phyloP scores from a whole-genome alignment of 2,329 filamentous ascomycete species.

The Botryotinia calthae region DNA sequence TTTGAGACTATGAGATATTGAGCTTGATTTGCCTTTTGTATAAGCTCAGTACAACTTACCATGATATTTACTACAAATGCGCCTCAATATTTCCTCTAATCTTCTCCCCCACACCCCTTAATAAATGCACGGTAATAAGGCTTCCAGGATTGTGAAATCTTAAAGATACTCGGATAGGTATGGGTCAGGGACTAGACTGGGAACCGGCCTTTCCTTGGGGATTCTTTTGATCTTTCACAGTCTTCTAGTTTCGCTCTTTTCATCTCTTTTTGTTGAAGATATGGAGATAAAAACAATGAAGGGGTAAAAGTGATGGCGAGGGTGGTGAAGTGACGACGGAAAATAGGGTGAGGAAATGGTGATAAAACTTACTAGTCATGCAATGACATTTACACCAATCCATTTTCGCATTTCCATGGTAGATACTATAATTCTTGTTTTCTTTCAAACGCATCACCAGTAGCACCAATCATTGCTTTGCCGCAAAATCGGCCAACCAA shows the following conservation, averaged over 20 bases:
- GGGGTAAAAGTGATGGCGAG: not conserved
- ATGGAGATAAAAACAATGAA: not conserved
- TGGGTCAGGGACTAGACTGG: not conserved
- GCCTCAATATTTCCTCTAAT: too few species aligned
- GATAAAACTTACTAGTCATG: not conserved
- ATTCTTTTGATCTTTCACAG: not conserved
- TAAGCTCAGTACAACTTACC: too few species aligned
- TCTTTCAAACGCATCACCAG: not conserved
- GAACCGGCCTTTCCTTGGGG: not conserved
- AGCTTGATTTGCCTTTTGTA: too few species aligned
- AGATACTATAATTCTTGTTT: rapidly evolving
- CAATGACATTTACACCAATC: not conserved
- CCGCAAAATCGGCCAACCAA: not conserved
- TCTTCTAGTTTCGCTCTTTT: not conserved
- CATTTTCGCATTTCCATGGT: not conserved
- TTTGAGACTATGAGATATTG: too few species aligned
- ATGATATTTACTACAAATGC: too few species aligned
- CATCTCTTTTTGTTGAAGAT: not conserved
- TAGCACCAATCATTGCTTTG: not conserved
- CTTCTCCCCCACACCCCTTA: too few species aligned
- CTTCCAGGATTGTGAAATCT: not conserved
- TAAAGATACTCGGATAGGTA: not conserved
- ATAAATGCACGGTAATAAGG: too few species aligned
- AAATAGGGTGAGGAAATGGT: not conserved
- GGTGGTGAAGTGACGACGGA: not conserved